A percentile compares a stretch with the other conserved stretches of the same genome.
Evolutionary conservation across 2,329 filamentous ascomycete genomes (phyloP).

Genomic region (Chaetomiaceae sp.): DNA sequence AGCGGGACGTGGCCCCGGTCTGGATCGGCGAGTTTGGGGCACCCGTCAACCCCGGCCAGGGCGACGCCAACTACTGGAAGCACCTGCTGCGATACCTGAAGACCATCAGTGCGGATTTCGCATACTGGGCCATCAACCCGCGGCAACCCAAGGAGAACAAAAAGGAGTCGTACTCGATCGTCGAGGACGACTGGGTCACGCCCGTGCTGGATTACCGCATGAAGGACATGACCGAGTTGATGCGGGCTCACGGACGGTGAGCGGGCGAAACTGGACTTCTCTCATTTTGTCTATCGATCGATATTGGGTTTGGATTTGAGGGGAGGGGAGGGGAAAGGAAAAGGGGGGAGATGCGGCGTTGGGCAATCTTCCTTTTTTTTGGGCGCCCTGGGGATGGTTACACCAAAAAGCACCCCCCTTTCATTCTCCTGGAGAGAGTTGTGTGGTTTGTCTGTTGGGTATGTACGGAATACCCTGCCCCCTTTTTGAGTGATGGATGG

Average conservation of each 20-base stretch:
- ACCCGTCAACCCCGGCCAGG: constrained; percentile 46
- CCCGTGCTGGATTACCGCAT: constrained; percentile 58
- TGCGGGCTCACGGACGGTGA: constrained; percentile 31
- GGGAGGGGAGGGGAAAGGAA: too few species aligned
- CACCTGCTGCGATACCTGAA: constrained; percentile 57
- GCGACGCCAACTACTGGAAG: constrained; percentile 61
- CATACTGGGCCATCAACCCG: constrained; percentile 66
- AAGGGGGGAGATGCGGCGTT: neutral
- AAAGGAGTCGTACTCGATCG: constrained; percentile 56
- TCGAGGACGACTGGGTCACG: constrained; percentile 61
- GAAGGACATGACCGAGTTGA: constrained; percentile 56
- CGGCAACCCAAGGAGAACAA: constrained; percentile 55
- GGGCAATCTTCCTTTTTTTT: neutral
- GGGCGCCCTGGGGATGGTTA: too few species aligned
- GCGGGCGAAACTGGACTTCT: neutral
- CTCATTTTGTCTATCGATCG: neutral
- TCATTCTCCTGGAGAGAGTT: too few species aligned
- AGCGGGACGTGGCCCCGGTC: constrained; percentile 52
- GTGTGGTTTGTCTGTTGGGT: too few species aligned
- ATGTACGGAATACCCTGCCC: too few species aligned
- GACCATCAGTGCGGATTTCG: constrained; percentile 58
- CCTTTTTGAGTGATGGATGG: too few species aligned
- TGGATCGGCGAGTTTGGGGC: constrained; percentile 67
- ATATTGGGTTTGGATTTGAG: too few species aligned
- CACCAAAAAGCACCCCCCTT: too few species aligned